These are phyloP conservation scores for Brassica hybrid DNA, from an alignment of 441 rosid species.

Conservation along the genomic window DNA sequence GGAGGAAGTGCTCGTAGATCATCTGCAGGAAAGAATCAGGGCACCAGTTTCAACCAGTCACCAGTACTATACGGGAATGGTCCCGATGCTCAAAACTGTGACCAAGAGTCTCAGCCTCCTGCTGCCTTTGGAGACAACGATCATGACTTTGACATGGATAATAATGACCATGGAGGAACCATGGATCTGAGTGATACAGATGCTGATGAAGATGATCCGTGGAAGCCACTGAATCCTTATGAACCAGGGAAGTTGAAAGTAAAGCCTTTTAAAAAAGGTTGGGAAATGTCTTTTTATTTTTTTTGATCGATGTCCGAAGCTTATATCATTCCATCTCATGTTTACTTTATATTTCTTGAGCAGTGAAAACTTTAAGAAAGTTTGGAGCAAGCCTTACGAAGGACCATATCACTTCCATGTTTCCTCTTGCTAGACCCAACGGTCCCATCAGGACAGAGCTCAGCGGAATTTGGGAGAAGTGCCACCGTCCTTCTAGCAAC, in stretches of 20 bases:
- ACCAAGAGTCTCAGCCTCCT: constrained; percentile 45
- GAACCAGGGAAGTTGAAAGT: constrained; percentile 88
- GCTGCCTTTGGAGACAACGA: constrained; percentile 43
- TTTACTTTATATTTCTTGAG: constrained; percentile 22
- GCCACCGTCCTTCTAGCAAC: constrained; percentile 32
- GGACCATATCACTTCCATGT: constrained; percentile 49
- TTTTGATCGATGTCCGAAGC: constrained; percentile 2
- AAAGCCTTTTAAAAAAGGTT: constrained; percentile 87
- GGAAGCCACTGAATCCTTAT: constrained; percentile 95
- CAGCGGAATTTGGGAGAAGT: constrained; percentile 65
- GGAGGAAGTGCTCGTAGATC: constrained; percentile 69
- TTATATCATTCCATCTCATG: constrained; percentile 19
- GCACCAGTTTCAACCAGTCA: constrained; percentile 48
- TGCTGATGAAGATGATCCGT: constrained; percentile 73
- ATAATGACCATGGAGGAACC: constrained; percentile 58
- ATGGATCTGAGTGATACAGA: constrained; percentile 60
- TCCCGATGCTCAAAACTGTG: constrained; percentile 48
- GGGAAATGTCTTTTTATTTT: constrained; percentile 15
- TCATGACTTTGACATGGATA: constrained; percentile 60
- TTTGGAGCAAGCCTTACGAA: constrained; percentile 43
- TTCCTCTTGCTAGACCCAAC: constrained; percentile 77
- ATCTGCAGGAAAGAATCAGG: constrained; percentile 57
- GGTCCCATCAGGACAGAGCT: constrained; percentile 83
- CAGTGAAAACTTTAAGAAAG: constrained; percentile 73
- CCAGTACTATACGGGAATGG: constrained; percentile 42